Base-by-base conservation (phyloP, 164 flowering plant genomes). In the Tinospora cordifolia region DNA sequence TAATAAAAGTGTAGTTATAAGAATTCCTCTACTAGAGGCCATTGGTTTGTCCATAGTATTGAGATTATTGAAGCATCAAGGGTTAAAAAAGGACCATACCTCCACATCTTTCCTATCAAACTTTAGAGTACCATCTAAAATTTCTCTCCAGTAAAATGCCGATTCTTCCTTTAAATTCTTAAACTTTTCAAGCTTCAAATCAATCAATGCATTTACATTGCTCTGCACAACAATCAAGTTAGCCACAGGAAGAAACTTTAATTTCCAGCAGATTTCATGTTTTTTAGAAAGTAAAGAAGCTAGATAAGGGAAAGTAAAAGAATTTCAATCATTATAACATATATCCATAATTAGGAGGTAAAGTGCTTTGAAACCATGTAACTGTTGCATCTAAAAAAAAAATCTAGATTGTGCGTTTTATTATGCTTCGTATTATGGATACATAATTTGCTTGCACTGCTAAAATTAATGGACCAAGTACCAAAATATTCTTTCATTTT, bases 181-280 rank as follows among this genome's bases (percentile, higher is more conserved):
- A 84, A 84, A 88, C 77, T 90, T 94, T 85, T 94, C 99, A 17
- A 94, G 93, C 85, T 94, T 94, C 93, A 89, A 81, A 60, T 94
- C 96, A 21, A 94, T 92, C 69, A 94, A 82, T 9, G 97, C 85
- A 77, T 86, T 87, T 17, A 92, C 97, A 72, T 89, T 89, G 79
- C 79, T 89, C 99, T 94, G 86, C 24, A 14, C 26, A 57, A 65
- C 22, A 69, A 65, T 24, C 62, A 74, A 51, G 38, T 65, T n/a
- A 66, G 64, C 60, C 57, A 7, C 6, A 12, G 34, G 21, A 54
- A 3, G 24, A 25, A 65, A 0, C 14, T 44, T 44, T 44, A 44
- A 44, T 44, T 44, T 7, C 47, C 47, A 44, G 12, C 47, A 44
- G 47, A 44, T 44, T 44, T 44, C 47, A 44, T 44, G 9, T 17